phyloP scores from a whole-genome alignment of 495 filamentous ascomycete genomes.

The Tricharina praecox region DNA sequence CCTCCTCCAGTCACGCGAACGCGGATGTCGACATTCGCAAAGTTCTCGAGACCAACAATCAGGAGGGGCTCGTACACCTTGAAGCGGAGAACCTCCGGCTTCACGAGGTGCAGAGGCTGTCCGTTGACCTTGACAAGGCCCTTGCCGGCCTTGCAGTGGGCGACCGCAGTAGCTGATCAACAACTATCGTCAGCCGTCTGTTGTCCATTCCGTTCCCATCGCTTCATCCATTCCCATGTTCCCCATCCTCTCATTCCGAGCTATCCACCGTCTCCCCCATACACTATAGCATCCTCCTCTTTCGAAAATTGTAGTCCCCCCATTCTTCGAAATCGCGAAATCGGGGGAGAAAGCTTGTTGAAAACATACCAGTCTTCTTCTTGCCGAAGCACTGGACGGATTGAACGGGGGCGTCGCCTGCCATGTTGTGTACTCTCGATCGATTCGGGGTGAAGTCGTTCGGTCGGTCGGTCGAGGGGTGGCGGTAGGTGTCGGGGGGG shows the following conservation, averaged over 20 bases:
- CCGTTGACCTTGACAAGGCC: conserved; percentile 98
- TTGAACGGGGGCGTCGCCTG: conserved; percentile 42
- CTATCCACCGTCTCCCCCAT: background rate
- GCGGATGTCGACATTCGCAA: conserved; percentile 90
- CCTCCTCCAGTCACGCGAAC: conserved; percentile 92
- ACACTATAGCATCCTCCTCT: background rate
- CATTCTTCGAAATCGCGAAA: background rate
- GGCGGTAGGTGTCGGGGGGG: conserved; percentile 1
- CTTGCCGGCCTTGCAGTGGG: conserved; percentile 86
- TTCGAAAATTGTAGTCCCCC: background rate
- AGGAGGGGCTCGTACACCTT: conserved; percentile 99
- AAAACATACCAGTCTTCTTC: conserved; percentile 57
- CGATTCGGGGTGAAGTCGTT: conserved; percentile 6
- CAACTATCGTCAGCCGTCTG: conserved; percentile 25
- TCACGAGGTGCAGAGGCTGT: conserved; percentile 77
- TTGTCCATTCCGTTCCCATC: background rate
- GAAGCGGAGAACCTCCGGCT: conserved; percentile 93
- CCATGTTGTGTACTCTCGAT: conserved; percentile 36
- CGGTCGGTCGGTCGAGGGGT: conserved; percentile 11
- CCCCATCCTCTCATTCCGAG: background rate
- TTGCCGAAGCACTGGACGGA: conserved; percentile 92
- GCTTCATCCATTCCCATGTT: background rate
- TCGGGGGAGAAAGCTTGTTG: background rate
- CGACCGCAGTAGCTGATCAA: conserved; percentile 57
- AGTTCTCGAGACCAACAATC: conserved; percentile 90